Conservation (phyloP, 2,329 filamentous ascomycete species). For the Pseudogymnoascus sp. region DNA sequence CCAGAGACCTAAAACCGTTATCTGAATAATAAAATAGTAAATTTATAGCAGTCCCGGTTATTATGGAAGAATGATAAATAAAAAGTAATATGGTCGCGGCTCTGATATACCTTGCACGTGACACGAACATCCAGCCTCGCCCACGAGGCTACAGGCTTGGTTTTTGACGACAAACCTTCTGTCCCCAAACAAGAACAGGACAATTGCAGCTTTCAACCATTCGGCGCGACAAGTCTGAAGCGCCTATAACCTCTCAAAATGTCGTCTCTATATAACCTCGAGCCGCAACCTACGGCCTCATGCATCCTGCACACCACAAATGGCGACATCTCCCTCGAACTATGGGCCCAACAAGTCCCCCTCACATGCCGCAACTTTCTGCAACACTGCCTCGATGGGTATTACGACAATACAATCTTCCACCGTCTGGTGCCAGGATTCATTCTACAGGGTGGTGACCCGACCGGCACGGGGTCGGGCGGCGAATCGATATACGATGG, state of each 20-base stretch:
- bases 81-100: not conserved
- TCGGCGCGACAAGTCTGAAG: not conserved
- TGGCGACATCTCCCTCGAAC: slow-evolving; percentile 82
- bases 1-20: not conserved
- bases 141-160: slow-evolving; percentile 1
- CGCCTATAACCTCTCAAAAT: slow-evolving; percentile 41
- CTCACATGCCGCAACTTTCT: slow-evolving; percentile 91
- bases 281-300: slow-evolving; percentile 88
- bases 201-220: not conserved
- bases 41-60: not conserved
- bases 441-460: slow-evolving; percentile 90
- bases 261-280: slow-evolving; percentile 88
- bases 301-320: slow-evolving; percentile 83
- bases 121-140: not conserved
- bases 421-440: slow-evolving; percentile 89
- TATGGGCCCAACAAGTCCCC: slow-evolving; percentile 92
- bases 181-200: not conserved
- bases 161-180: not conserved
- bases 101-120: not conserved
- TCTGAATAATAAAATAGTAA: not conserved
- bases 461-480: slow-evolving; percentile 83
- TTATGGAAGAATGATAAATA: not conserved
- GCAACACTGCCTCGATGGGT: slow-evolving; percentile 88
- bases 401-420: slow-evolving; percentile 91
- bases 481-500: slow-evolving; percentile 90